Evolutionary conservation across 2,329 filamentous ascomycete species (phyloP).

Genomic region (Knoxdaviesia capensis): DNA sequence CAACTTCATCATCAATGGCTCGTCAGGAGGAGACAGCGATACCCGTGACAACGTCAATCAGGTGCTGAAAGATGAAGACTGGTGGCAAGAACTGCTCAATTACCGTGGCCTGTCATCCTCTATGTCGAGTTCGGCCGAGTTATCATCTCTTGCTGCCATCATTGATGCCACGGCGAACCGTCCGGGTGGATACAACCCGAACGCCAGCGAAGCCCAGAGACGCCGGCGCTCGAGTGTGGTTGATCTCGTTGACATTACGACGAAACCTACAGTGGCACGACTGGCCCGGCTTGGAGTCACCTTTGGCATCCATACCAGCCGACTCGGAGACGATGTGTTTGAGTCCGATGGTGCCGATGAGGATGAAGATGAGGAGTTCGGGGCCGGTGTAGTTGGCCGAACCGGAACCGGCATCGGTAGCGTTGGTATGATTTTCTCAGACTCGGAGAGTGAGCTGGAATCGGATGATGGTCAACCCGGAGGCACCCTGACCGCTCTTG

Average conservation of each 20-base stretch:
- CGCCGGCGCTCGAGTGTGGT: conserved; percentile 26
- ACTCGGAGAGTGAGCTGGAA: background rate
- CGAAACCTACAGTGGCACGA: conserved; percentile 31
- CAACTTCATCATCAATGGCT: conserved; percentile 59
- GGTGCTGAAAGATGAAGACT: conserved; percentile 49
- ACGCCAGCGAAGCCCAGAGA: conserved; percentile 1
- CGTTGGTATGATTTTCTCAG: background rate
- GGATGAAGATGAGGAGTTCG: conserved; percentile 11
- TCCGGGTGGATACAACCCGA: conserved; percentile 23
- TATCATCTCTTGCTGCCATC: conserved; percentile 21
- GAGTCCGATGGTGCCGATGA: conserved; percentile 17
- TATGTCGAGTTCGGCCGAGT: conserved; percentile 21
- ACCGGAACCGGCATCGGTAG: conserved; percentile 8
- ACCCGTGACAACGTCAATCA: conserved; percentile 41
- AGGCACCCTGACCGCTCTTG: conserved; percentile 7
- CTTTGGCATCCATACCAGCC: conserved; percentile 58
- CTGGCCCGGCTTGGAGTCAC: conserved; percentile 39
- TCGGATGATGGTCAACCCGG: conserved; percentile 5
- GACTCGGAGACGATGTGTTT: conserved; percentile 42
- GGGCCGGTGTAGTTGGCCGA: too few relatives aligned
- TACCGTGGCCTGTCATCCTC: conserved; percentile 20
- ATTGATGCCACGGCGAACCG: conserved; percentile 21
- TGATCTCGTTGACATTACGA: conserved; percentile 27
- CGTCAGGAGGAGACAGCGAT: conserved; percentile 26
- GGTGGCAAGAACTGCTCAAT: conserved; percentile 61